Base-by-base conservation (phyloP, 148 eudicot genomes). In the Rhododendron williamsianum region DNA sequence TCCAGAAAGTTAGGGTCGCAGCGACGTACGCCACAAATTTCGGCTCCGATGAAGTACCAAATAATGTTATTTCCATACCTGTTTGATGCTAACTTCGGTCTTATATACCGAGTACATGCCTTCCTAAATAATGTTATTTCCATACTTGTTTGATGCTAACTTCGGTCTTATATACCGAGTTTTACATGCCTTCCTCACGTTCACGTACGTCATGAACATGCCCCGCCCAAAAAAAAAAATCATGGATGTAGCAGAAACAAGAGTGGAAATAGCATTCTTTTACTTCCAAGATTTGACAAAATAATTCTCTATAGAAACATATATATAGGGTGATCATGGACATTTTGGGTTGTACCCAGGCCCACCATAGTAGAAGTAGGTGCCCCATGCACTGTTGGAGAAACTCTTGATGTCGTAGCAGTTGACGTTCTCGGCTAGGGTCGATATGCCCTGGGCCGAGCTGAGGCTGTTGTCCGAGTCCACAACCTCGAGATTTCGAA, bases 291-390 rank as follows among this genome's bases (percentile, higher is more conserved):
- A 21, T 81, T 54, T 46, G 25, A 45, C 71, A 33, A 80, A 78
- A 79, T 23, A 58, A 82, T 46, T 33, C 38, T 67, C 38, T 67
- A 25, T 11, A 48, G 49, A 81, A 54, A 82, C 27, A 82, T n/a
- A 51, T n/a, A 74, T 56, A 11, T 23, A 36, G 41, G 38, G 65
- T 21, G 3, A 58, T 89, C 84, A 93, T 0, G 89, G 93, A 84
- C 99, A 97, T 0, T 85, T 89, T 30, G 96, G 94, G 88, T 90
- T 97, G 86, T 87, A 93, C 83, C 99, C 99, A 27, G 99, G 98
- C 87, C 99, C 99, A 83, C 99, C 99, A 85, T 91, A 97, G 91
- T 94, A 97, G 86, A 97, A 97, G 87, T 95, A 89, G 5, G 95
- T 92, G 49, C 98, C 99, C 99, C 99, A 97, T 87, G 92, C 91